Evolutionary conservation across 257 asterid species (phyloP).

Genomic region (Przewalskia tangutica): DNA sequence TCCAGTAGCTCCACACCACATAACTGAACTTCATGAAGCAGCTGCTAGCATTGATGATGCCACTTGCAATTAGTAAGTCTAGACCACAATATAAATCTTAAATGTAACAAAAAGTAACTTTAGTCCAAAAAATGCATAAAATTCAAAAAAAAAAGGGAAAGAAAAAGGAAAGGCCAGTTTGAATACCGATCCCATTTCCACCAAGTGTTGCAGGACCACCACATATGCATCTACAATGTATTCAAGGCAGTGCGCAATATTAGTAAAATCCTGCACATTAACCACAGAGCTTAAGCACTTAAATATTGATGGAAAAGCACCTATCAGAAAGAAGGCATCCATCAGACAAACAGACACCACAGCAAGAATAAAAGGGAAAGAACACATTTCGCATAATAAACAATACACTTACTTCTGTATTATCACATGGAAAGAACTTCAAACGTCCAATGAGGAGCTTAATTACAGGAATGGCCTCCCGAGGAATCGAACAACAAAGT

Average conservation of each 20-base stretch:
- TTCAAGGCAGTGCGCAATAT: constrained; percentile 37
- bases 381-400: constrained; percentile 1
- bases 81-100: background rate
- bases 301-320: background rate
- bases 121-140: background rate
- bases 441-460: constrained; percentile 50
- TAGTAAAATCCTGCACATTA: constrained; percentile 46
- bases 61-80: constrained; percentile 14
- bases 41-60: constrained; percentile 35
- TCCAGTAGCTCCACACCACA: constrained; percentile 65
- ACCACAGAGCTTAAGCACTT: background rate
- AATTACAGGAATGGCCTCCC: constrained; percentile 58
- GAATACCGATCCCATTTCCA: constrained; percentile 54
- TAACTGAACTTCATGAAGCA: constrained; percentile 55
- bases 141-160: background rate
- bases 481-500: constrained; percentile 61
- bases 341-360: background rate
- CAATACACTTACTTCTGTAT: constrained; percentile 58
- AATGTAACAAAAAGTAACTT: background rate
- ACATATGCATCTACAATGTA: constrained; percentile 59
- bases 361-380: background rate
- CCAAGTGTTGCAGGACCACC: constrained; percentile 67
- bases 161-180: background rate
- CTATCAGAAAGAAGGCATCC: background rate
- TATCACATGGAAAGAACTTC: constrained; percentile 48